phyloP scores from a whole-genome alignment of 2,329 filamentous ascomycete genomes.

The Xylaria sp. region DNA sequence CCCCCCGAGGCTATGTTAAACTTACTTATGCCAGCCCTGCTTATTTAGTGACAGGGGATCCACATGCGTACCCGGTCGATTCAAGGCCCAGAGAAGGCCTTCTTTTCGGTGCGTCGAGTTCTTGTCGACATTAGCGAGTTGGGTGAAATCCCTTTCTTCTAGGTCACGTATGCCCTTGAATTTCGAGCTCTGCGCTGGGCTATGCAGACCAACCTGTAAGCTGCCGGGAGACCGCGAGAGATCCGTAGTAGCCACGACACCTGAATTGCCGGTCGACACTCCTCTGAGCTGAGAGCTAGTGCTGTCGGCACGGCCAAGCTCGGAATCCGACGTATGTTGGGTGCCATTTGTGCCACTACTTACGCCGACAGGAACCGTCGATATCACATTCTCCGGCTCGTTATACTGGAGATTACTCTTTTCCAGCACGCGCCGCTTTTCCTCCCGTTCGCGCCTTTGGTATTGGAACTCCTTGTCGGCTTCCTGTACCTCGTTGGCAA shows the following conservation, averaged over 20 bases:
- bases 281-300: constrained; percentile 68
- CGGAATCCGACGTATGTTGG: constrained; percentile 63
- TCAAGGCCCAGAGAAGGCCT: constrained; percentile 91
- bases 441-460: constrained; percentile 90
- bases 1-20: constrained; percentile 31
- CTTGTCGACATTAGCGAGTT: constrained; percentile 56
- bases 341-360: constrained; percentile 48
- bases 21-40: constrained; percentile 97
- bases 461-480: constrained; percentile 97
- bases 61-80: constrained; percentile 88
- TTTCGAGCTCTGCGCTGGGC: constrained; percentile 57
- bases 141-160: constrained; percentile 75
- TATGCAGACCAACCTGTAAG: constrained; percentile 50
- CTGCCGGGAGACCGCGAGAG: constrained; percentile 62
- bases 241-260: constrained; percentile 43
- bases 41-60: constrained; percentile 96
- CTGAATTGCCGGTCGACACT: constrained; percentile 49
- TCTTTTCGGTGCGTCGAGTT: constrained; percentile 80
- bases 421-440: constrained; percentile 87
- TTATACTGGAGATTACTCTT: constrained; percentile 78
- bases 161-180: constrained; percentile 94
- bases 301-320: constrained; percentile 74
- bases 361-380: constrained; percentile 40
- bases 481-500: constrained; percentile 85
- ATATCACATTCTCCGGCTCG: constrained; percentile 65